Base-by-base conservation (phyloP, 108 stramenopile species). In the Cyclostephanos tholiformis region DNA sequence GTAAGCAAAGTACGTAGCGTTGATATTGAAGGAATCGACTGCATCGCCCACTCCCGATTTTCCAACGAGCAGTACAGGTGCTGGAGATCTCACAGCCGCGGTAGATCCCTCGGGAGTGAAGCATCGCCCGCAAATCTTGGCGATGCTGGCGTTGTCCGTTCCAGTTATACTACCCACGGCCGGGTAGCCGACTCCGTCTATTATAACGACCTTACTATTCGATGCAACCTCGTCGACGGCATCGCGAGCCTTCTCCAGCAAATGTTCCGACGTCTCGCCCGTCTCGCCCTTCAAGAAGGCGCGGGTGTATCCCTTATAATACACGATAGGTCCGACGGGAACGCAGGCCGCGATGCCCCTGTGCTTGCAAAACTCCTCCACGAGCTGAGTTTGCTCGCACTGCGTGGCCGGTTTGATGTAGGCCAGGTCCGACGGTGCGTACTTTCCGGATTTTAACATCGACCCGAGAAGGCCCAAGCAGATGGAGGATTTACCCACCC, bases 381-480 rank as follows among this genome's bases (percentile, higher is more conserved):
- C 87, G 48, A 96, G 82, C 82, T 98, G 98, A 19, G 86, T 84
- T 59, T 78, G 82, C 75, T 99, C 98, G 71, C 92, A 91, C 82
- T 99, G 98, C 17, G 98, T 99, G 22, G 96, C 96, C 6, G 98
- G 98, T 80, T 99, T 99, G 71, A 99, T 99, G 83, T 99, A 99
- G 20, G 96, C 97, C 50, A 99, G 66, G 16, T 86, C 77, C 26
- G 71, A 44, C 20, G 95, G 77, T 4, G 63, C 23, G 70, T 88
- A 93, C 4, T 74, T 64, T 63, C 83, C 84, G 76, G 76, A 65
- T 41, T 76, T 63, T 35, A 74, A 71, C 59, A 82, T 23, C 13
- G 81, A 53, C 16, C 81, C 81, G 16, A 82, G 64, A n/a, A 82
- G 63, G 25, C 81, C 79, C 53, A 97, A 79, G 83, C 95, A 99